These are phyloP conservation scores for Pseudocercospora crystallina DNA, from an alignment of 2,329 filamentous ascomycete genomes.

Conservation along the genomic window DNA sequence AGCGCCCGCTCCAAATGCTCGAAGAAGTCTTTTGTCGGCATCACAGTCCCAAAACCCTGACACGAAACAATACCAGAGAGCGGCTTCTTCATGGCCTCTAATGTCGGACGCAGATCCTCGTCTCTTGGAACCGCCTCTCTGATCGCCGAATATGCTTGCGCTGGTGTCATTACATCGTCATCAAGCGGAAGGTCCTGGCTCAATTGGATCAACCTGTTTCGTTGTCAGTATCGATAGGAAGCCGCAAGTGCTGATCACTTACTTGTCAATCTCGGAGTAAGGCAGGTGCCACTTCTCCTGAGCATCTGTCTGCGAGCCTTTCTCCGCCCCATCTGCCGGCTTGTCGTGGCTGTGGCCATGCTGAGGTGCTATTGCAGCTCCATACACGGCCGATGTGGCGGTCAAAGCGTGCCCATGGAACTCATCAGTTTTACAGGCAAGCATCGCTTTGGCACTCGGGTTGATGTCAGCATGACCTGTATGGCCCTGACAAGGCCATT, in stretches of 20 bases:
- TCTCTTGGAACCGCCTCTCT: slow-evolving; percentile 13
- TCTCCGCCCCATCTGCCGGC: neutral
- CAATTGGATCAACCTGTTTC: slow-evolving; percentile 22
- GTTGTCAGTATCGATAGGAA: neutral
- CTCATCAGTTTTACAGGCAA: neutral
- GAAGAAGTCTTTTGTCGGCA: slow-evolving; percentile 16
- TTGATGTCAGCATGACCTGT: slow-evolving; percentile 21
- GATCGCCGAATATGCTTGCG: slow-evolving; percentile 25
- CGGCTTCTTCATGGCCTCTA: slow-evolving; percentile 21
- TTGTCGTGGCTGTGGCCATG: neutral
- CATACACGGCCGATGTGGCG: slow-evolving; percentile 19
- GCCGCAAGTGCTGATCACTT: slow-evolving; percentile 2
- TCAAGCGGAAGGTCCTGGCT: slow-evolving; percentile 22
- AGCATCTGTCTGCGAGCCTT: neutral
- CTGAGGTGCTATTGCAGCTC: slow-evolving; percentile 12
- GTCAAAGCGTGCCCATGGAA: slow-evolving; percentile 23
- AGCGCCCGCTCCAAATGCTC: slow-evolving; percentile 14
- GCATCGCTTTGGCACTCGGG: slow-evolving; percentile 6
- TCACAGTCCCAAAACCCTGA: slow-evolving; percentile 24
- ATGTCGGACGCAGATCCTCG: slow-evolving; percentile 14
- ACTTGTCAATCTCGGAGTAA: slow-evolving; percentile 29
- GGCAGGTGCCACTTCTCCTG: slow-evolving; percentile 24
- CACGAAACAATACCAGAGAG: slow-evolving; percentile 17
- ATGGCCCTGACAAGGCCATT: slow-evolving; percentile 26
- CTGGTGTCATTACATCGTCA: slow-evolving; percentile 26